Evolutionary conservation across 1,284 basidiomycete genomes (phyloP).

Genomic region (Boletus hoseneyae): DNA sequence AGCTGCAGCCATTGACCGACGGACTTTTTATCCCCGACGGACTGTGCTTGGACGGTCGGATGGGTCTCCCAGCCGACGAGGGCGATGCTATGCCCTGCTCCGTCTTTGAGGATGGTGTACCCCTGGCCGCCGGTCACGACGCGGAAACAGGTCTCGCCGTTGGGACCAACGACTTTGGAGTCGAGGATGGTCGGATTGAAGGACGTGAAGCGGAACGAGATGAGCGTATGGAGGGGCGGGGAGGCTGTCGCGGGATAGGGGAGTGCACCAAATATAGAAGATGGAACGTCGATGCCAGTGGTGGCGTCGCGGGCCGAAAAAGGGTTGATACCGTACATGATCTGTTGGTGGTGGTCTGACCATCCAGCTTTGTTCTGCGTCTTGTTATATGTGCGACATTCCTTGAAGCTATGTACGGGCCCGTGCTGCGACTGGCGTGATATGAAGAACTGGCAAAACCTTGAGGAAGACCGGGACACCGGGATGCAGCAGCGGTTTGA

Average conservation of each 20-base stretch:
- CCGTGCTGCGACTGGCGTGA: neutral
- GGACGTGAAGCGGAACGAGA: slow-evolving; percentile 50
- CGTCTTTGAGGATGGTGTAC: slow-evolving; percentile 53
- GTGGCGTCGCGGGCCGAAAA: slow-evolving; percentile 27
- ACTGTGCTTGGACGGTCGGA: slow-evolving; percentile 54
- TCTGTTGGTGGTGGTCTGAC: neutral
- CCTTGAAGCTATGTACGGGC: slow-evolving; percentile 15
- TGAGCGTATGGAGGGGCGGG: slow-evolving; percentile 35
- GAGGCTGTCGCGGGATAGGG: slow-evolving; percentile 41
- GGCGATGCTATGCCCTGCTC: slow-evolving; percentile 46
- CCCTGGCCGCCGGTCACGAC: slow-evolving; percentile 50
- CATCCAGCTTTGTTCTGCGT: neutral
- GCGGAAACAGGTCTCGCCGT: slow-evolving; percentile 40
- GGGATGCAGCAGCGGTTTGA: too few species aligned
- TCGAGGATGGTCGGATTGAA: slow-evolving; percentile 52
- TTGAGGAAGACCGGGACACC: neutral
- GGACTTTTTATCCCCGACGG: slow-evolving; percentile 44
- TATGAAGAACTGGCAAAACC: neutral
- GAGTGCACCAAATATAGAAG: slow-evolving; percentile 60
- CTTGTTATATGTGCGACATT: slow-evolving; percentile 13
- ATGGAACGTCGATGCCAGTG: slow-evolving; percentile 25
- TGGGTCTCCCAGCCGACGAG: slow-evolving; percentile 57
- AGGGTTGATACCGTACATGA: slow-evolving; percentile 28
- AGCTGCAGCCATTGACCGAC: slow-evolving; percentile 55
- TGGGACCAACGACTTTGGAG: slow-evolving; percentile 49